Conservation (phyloP, 192 early-diverging fungal genomes). For the Mortierella alpina region DNA sequence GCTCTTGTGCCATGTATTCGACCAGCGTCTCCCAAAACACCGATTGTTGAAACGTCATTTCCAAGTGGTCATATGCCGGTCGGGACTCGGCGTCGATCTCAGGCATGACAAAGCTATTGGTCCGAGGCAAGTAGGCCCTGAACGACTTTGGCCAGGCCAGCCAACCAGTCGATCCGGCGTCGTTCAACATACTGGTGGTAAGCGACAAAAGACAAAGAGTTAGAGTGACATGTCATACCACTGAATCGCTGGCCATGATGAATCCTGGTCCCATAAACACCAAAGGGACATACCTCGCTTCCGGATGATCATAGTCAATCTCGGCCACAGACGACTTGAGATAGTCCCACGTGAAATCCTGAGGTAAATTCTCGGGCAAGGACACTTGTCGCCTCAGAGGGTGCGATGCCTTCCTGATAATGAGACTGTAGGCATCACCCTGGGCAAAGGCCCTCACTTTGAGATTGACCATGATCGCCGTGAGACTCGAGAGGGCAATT, state of each 20-base stretch:
- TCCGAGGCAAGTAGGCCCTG: slow-evolving; percentile 65
- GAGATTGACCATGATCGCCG: slow-evolving; percentile 72
- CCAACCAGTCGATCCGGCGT: slow-evolving; percentile 79
- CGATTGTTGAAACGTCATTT: slow-evolving; percentile 57
- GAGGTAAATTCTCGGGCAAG: slow-evolving; percentile 48
- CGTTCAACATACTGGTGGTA: slow-evolving; percentile 62
- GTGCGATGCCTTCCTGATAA: slow-evolving; percentile 51
- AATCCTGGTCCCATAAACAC: neutral
- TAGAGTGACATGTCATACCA: slow-evolving; percentile 2
- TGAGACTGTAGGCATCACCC: slow-evolving; percentile 59
- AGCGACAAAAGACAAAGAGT: neutral
- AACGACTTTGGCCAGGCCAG: slow-evolving; percentile 78
- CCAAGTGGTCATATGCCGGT: slow-evolving; percentile 66
- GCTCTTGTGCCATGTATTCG: slow-evolving; percentile 76
- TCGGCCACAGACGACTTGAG: slow-evolving; percentile 37
- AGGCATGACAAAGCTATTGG: slow-evolving; percentile 52
- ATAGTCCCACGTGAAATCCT: slow-evolving; percentile 50
- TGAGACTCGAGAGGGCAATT: slow-evolving; percentile 70
- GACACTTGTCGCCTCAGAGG: slow-evolving; percentile 55
- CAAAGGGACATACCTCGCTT: slow-evolving; percentile 33
- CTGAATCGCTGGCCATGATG: neutral
- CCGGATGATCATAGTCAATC: slow-evolving; percentile 41
- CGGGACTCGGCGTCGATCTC: slow-evolving; percentile 69
- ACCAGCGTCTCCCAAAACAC: slow-evolving; percentile 79
- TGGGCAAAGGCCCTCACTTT: slow-evolving; percentile 73